Conservation (phyloP, 2,329 filamentous ascomycete species). For the Phyllosticta citrichinensis region DNA sequence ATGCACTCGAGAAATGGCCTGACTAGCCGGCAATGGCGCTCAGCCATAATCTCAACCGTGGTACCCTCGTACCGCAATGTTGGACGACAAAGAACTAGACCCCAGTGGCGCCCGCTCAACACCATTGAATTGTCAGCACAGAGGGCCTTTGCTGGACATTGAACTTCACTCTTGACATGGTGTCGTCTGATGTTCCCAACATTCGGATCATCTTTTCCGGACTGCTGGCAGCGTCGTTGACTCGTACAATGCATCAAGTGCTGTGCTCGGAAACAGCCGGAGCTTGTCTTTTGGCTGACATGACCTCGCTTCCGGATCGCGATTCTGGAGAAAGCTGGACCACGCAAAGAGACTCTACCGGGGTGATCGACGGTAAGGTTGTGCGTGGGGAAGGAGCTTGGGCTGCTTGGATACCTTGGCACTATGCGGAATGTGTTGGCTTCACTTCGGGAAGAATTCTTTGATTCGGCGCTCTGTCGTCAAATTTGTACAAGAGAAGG, state of each 20-base stretch:
- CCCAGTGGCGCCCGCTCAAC: background rate
- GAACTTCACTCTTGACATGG: background rate
- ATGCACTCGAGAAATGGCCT: background rate
- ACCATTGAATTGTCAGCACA: background rate
- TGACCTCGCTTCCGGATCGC: background rate
- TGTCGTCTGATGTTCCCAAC: background rate
- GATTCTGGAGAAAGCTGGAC: background rate
- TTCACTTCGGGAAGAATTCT: background rate
- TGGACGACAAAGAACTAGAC: background rate
- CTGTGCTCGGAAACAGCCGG: background rate
- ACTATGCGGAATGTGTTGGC: background rate
- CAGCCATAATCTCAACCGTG: background rate
- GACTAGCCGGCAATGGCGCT: background rate
- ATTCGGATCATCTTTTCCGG: background rate
- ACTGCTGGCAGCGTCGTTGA: background rate
- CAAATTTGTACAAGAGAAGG: background rate
- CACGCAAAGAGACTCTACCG: background rate
- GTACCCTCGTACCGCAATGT: background rate
- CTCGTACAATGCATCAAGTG: background rate
- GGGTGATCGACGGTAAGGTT: background rate
- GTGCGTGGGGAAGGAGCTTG: slow-evolving; percentile 1
- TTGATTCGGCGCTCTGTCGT: background rate
- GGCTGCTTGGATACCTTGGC: background rate
- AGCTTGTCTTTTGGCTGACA: background rate
- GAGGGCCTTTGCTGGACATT: background rate